These are phyloP conservation scores for Teunomyces aglyptinius DNA, from an alignment of 805 yeast species.

Conservation along the genomic window DNA sequence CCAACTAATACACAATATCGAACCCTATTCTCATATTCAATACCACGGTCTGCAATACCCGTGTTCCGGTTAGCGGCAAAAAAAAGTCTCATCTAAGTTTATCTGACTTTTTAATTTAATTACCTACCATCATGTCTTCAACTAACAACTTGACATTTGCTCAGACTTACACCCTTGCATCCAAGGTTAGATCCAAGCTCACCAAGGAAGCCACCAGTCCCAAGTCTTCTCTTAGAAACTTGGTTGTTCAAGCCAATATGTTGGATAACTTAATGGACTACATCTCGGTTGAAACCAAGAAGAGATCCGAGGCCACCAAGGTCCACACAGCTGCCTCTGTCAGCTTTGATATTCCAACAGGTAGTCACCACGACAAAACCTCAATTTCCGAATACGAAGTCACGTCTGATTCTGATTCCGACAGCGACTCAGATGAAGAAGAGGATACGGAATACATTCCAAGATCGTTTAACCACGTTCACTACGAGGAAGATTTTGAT, in stretches of 20 bases:
- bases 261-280: slow-evolving; percentile 63
- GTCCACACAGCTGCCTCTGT: slow-evolving; percentile 9
- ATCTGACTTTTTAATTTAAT: not conserved
- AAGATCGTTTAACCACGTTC: not conserved
- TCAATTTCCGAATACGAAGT: slow-evolving; percentile 40
- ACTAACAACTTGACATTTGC: slow-evolving; percentile 31
- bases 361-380: slow-evolving; percentile 21
- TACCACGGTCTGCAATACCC: not conserved
- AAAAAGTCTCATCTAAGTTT: not conserved
- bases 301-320: slow-evolving; percentile 10
- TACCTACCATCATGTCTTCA: not conserved
- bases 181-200: slow-evolving; percentile 61
- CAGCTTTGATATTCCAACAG: slow-evolving; percentile 12
- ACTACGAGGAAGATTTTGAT: slow-evolving; percentile 18
- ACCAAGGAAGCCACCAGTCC: slow-evolving; percentile 59
- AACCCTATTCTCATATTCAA: not conserved
- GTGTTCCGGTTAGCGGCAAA: slow-evolving; percentile 1
- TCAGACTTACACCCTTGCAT: slow-evolving; percentile 60
- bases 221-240: slow-evolving; percentile 54
- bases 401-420: slow-evolving; percentile 28
- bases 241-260: slow-evolving; percentile 71
- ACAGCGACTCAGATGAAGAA: slow-evolving; percentile 19
- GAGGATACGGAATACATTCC: slow-evolving; percentile 18
- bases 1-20: not conserved
- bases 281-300: slow-evolving; percentile 31